Evolutionary conservation across 148 eudicot species (phyloP).

Genomic region (Nepenthes gracilis): DNA sequence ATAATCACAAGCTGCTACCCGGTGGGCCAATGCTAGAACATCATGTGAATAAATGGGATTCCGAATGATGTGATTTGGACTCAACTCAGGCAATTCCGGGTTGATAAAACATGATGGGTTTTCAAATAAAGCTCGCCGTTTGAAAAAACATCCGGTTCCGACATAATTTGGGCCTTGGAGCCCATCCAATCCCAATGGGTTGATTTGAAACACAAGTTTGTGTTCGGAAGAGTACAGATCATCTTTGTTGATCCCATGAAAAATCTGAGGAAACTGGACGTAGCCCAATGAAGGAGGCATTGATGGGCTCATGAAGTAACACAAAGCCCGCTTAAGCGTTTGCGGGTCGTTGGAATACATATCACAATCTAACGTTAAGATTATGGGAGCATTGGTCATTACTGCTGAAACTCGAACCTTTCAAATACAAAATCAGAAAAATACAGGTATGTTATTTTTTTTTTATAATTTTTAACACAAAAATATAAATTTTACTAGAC

Average conservation of each 20-base stretch:
- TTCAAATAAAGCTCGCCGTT: slow-evolving; percentile 47
- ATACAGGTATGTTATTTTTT: too few species aligned
- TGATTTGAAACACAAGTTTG: slow-evolving; percentile 31
- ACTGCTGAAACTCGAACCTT: slow-evolving; percentile 72
- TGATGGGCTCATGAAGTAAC: slow-evolving; percentile 38
- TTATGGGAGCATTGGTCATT: slow-evolving; percentile 72
- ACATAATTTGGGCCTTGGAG: slow-evolving; percentile 57
- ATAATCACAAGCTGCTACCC: slow-evolving; percentile 22
- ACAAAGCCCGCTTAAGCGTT: slow-evolving; percentile 43
- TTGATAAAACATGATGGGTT: slow-evolving; percentile 16
- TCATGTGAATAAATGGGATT: slow-evolving; percentile 17
- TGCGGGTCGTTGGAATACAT: slow-evolving; percentile 67
- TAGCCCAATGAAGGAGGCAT: slow-evolving; percentile 29
- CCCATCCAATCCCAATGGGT: slow-evolving; percentile 65
- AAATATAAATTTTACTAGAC: too few species aligned
- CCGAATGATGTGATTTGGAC: slow-evolving; percentile 8
- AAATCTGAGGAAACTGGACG: slow-evolving; percentile 71
- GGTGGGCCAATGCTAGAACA: slow-evolving; percentile 21
- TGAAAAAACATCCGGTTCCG: slow-evolving; percentile 65
- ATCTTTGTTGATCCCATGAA: slow-evolving; percentile 36
- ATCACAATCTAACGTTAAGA: slow-evolving; percentile 72
- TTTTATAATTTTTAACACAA: too few species aligned
- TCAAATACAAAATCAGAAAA: neutral
- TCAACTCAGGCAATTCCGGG: slow-evolving; percentile 17
- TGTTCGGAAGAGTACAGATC: slow-evolving; percentile 49